Evolutionary conservation across 192 early-diverging fungal species (phyloP), one percentile per base, ranked within the genome.

Genomic region (Backusella mclennaniae): DNA sequence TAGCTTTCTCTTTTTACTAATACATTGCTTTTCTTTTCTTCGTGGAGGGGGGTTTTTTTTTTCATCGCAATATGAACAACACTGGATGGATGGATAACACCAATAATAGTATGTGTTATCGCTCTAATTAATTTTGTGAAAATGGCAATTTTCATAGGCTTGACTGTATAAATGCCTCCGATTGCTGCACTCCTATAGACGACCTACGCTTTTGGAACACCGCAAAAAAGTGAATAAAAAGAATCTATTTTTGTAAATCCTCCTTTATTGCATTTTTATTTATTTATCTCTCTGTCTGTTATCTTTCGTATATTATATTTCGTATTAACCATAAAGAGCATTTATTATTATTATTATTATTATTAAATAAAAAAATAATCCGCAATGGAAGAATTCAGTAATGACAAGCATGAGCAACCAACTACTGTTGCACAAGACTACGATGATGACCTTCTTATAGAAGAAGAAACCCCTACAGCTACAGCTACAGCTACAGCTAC

Each of bases 11-110:
- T 39, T 39, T 39, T 39, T 39, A 39, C 38, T 9, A 39, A 39
- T 39, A 39, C 3, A 39, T 39, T 39, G 38, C 29, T 71, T 71
- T 17, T 21, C 36, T 35, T 71, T 71, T 23, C 17, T 49, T 21
- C 21, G 21, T 46, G 69, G 42, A 23, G 42, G 69, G n/a, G n/a
- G n/a, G n/a, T n/a, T n/a, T n/a, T 33, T 71, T 46, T 44, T 71
- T 71, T 71, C 44, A 71, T 46, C 29, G n/a, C 42, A 42, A 49
- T 3, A 71, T 71, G 69, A 46, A 71, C 44, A 46, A 71, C 42
- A 71, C 42, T 71, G 17, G 44, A 46, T 9, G 41, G 31, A 29
- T 71, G 69, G 11, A 71, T 71, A 71, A 42, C 69, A 42, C 41
- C 42, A 29, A 71, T 46, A 33, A 71, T 49, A 42, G 41, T 46